Evolutionary conservation across 1,284 basidiomycete genomes (phyloP), one percentile per base, ranked within the genome.

Genomic region (Stygiomarasmius scandens): DNA sequence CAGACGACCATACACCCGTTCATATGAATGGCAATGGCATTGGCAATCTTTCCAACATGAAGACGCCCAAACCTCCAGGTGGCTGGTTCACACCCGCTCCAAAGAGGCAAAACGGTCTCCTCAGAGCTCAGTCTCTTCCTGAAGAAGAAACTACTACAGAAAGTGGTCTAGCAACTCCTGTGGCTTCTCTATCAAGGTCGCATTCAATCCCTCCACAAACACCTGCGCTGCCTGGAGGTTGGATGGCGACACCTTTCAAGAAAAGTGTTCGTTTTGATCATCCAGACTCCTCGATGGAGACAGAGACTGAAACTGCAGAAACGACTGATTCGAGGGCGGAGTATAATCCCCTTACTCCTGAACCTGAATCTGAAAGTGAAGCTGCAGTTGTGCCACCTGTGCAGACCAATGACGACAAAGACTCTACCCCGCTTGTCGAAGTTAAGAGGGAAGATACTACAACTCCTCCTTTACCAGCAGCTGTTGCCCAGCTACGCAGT

Each of bases 161-260:
- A 19, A 71, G 66, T 57, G 73, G 70, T 20, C 68, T 78, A 47
- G 67, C 74, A 3, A 80, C 82, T 3, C 81, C 82, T 4, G 67
- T 72, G 25, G 65, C 75, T 34, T 77, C 81, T 19, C 64, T 81
- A 43, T 77, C 78, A 16, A 76, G 76, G 59, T 74, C 74, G 25
- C 72, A 68, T 10, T 69, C 79, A 10, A 68, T 82, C 9, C 76
- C 80, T 23, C 58, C 73, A 29, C 81, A 80, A 57, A 90, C 87
- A 1, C 89, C 89, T 43, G 84, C 80, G 3, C 82, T 81, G 6
- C 89, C 89, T n/a, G 89, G 89, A 23, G 87, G 78, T 34, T 90
- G 87, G 87, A 61, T 82, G 49, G 69, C 74, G 5, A 90, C 89
- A 19, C 88, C 89, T 10, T 75, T 74, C 2, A 73, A 75, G 58